These are phyloP conservation scores for Euphorbia schlechtendalii DNA, from an alignment of 441 rosid species.

Conservation along the genomic window DNA sequence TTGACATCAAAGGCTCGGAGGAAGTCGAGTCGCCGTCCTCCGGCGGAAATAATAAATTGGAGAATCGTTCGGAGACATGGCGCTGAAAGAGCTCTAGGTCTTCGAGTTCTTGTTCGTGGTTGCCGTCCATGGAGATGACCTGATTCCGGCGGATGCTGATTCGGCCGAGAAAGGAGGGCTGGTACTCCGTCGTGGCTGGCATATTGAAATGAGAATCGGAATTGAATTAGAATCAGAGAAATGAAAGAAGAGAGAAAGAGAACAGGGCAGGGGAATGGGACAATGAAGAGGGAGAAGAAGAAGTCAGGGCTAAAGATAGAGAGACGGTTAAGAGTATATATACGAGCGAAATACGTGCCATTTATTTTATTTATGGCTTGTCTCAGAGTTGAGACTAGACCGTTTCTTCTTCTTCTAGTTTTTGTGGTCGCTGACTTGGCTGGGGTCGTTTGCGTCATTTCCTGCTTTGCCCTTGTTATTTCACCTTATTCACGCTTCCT, in stretches of 20 bases:
- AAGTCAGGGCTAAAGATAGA: slow-evolving; percentile 6
- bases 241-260: no score
- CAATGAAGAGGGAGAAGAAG: not conserved
- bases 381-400: slow-evolving; percentile 9
- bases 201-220: slow-evolving; percentile 20
- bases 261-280: not conserved
- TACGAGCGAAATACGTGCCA: slow-evolving; percentile 15
- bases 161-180: slow-evolving; percentile 73
- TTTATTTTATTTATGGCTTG: slow-evolving; percentile 1
- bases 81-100: slow-evolving; percentile 78
- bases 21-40: slow-evolving; percentile 14
- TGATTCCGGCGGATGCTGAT: slow-evolving; percentile 84
- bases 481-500: not conserved
- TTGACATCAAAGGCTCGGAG: slow-evolving; percentile 40
- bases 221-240: not conserved
- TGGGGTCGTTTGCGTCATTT: not conserved
- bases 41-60: slow-evolving; percentile 41
- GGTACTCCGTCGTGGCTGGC: slow-evolving; percentile 74
- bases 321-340: not conserved
- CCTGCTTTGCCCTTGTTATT: not conserved
- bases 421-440: slow-evolving; percentile 27
- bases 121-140: slow-evolving; percentile 70
- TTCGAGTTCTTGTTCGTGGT: slow-evolving; percentile 78
- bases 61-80: slow-evolving; percentile 70
- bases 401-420: slow-evolving; percentile 15